Evolutionary conservation across 1,284 basidiomycete species (phyloP), one percentile per base, ranked within the genome.

Genomic region (Garcileccinum viscosum): DNA sequence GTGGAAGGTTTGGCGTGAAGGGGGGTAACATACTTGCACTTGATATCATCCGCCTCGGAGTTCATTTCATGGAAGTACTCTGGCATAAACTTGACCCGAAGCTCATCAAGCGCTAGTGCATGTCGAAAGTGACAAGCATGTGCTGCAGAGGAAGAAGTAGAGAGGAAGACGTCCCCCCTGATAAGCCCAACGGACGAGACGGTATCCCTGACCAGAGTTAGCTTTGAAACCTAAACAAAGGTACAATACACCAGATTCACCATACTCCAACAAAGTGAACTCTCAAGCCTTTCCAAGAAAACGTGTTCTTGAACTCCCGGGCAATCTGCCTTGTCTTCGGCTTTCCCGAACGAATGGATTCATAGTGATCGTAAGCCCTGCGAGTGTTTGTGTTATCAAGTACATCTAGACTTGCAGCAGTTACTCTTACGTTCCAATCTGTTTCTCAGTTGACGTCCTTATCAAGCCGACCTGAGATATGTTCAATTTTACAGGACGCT

Each of bases 211-310:
- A n/a, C 27, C 2, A 2, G n/a, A 47, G 24, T 64, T 19, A 53
- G 4, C 15, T 32, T 37, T 24, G 22, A 17, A 11, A 30, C 9
- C 33, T 37, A 27, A 3, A 30, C 15, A 5, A 37, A 47, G 5
- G 44, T 35, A 17, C 22, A 50, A 53, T 11, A 24, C 37, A 27
- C 7, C 14, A 63, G 33, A 35, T 5, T 53, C 19, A 64, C 82
- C 82, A 83, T 11, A 74, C 80, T 9, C 81, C 82, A 12, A 82
- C 68, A 58, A 83, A 83, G 60, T 83, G 82, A 2, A 82, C 60
- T n/a, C 63, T 74, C 22, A 70, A 40, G 8, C 78, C 74, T 24
- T 33, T 64, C 47, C 63, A 64, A 12, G 63, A 64, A 30, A 64
- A 64, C 22, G 63, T 50, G 12, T 37, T 53, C 63, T 64, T 64